phyloP scores from a whole-genome alignment of 2,329 filamentous ascomycete species.

The Camptophora hylomeconis region DNA sequence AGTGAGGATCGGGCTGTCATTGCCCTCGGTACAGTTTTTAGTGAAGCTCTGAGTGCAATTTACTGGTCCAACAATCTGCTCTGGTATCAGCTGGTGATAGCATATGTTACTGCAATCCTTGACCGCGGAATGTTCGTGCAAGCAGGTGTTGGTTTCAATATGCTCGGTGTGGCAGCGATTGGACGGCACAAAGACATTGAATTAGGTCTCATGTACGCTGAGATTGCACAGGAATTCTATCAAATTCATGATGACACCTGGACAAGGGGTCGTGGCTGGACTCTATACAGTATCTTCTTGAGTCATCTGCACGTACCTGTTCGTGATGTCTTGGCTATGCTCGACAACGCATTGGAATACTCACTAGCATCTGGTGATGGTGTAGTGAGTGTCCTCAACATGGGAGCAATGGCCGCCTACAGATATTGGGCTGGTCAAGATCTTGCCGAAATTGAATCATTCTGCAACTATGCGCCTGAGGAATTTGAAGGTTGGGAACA shows the following conservation, averaged over 20 bases:
- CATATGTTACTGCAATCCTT: slow-evolving; percentile 43
- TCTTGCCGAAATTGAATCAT: slow-evolving; percentile 43
- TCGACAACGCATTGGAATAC: slow-evolving; percentile 43
- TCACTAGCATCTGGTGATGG: slow-evolving; percentile 46
- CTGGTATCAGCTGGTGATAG: slow-evolving; percentile 47
- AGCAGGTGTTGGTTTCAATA: slow-evolving; percentile 44
- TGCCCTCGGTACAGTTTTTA: slow-evolving; percentile 40
- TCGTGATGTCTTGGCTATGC: slow-evolving; percentile 35
- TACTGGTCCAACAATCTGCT: slow-evolving; percentile 48
- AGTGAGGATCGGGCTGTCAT: slow-evolving; percentile 30
- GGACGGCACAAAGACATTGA: slow-evolving; percentile 45
- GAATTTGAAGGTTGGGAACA: slow-evolving; percentile 44
- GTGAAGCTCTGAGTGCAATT: slow-evolving; percentile 44
- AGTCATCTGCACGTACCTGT: slow-evolving; percentile 45
- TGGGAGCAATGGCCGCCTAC: slow-evolving; percentile 45
- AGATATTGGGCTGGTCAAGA: slow-evolving; percentile 45
- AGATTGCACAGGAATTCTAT: slow-evolving; percentile 39
- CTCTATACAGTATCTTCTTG: slow-evolving; percentile 47
- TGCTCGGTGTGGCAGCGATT: slow-evolving; percentile 43
- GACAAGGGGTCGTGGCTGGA: slow-evolving; percentile 42
- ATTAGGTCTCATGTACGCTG: slow-evolving; percentile 40
- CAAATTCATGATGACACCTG: slow-evolving; percentile 40
- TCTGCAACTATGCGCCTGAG: slow-evolving; percentile 42
- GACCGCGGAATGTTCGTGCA: slow-evolving; percentile 43
- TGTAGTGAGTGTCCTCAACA: slow-evolving; percentile 43